Conservation (phyloP, 1,139 yeast genomes). For the Taiozyma sp. region DNA sequence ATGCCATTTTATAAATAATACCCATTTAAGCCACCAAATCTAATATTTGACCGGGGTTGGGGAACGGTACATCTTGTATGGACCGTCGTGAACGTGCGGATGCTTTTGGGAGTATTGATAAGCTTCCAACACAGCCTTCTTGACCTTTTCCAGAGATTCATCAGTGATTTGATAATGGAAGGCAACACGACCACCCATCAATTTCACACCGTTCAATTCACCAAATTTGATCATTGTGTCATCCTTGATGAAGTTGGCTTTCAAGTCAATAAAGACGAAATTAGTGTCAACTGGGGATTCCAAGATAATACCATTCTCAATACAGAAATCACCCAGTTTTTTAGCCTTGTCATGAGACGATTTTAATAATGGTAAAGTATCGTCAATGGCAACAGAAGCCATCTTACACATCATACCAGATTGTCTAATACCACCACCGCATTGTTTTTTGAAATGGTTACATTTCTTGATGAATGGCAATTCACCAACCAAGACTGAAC, state of each 20-base stretch:
- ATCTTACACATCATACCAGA: slow-evolving; percentile 79
- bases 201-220: slow-evolving; percentile 54
- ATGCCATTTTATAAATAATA: slow-evolving; percentile 22
- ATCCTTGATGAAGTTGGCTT: slow-evolving; percentile 55
- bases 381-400: slow-evolving; percentile 76
- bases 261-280: slow-evolving; percentile 75
- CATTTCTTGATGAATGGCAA: slow-evolving; percentile 61
- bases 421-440: slow-evolving; percentile 95
- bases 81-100: slow-evolving; percentile 36
- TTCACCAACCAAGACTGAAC: slow-evolving; percentile 80
- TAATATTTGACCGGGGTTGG: slow-evolving; percentile 27
- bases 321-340: slow-evolving; percentile 59
- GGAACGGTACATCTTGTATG: slow-evolving; percentile 37
- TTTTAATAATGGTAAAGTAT: slow-evolving; percentile 55
- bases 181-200: slow-evolving; percentile 75
- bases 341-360: slow-evolving; percentile 66
- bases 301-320: slow-evolving; percentile 48
- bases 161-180: slow-evolving; percentile 78
- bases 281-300: slow-evolving; percentile 82
- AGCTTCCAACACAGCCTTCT: slow-evolving; percentile 56
- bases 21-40: slow-evolving; percentile 1
- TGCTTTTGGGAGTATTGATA: slow-evolving; percentile 41
- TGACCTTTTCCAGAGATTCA: slow-evolving; percentile 63
- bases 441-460: slow-evolving; percentile 86
- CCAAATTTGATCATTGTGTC: slow-evolving; percentile 52